Base-by-base conservation (phyloP, 2,329 filamentous ascomycete genomes). In the Ophioceras dolichostomum region DNA sequence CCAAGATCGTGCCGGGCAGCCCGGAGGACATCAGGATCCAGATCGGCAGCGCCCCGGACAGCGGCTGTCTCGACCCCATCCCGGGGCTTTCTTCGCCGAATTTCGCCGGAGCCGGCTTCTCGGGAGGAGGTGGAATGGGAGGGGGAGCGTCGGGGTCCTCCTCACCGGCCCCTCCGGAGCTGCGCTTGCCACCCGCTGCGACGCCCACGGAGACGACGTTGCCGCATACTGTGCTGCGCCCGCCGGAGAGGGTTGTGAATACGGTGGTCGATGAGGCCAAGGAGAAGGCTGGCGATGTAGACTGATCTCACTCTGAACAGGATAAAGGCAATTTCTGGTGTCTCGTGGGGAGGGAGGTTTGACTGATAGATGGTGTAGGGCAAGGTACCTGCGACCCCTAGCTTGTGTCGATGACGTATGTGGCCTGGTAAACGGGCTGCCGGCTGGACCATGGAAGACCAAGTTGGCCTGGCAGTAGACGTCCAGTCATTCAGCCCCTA, bases 11-110 rank as follows among this genome's bases (percentile, higher is more conserved):
- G 12, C 83, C 85, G 2, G 73, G 73, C 36, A 87, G 82, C 2
- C 84, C 87, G 1, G 79, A 93, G 58, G 83, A 87, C 44, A 79
- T 91, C 50, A 73, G 79, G 45, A 85, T 88, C 31, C 75, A 82
- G 4, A 38, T 42, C 27, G 43, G 42, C 21, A 53, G 52, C 35
- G 48, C 55, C 14, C 48, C 61, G 18, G 59, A 64, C 39, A 70
- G 60, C 20, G 59, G 56, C 2, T 50, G 52, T 12, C 47, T 58
- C 13, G 54, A 61, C 18, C 70, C 71, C 6, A 64, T 72, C 35
- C 57, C 62, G 6, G 67, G 64, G 13, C 51, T 73, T 36, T 59
- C 62, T n/a, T 62, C 59, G 21, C 64, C 67, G 5, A 52, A n/a
- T n/a, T n/a, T n/a, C n/a, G n/a, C n/a, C 41, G 3, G 47, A 32